phyloP scores from a whole-genome alignment of 2,329 filamentous ascomycete genomes.

The Aspergillus flavus region DNA sequence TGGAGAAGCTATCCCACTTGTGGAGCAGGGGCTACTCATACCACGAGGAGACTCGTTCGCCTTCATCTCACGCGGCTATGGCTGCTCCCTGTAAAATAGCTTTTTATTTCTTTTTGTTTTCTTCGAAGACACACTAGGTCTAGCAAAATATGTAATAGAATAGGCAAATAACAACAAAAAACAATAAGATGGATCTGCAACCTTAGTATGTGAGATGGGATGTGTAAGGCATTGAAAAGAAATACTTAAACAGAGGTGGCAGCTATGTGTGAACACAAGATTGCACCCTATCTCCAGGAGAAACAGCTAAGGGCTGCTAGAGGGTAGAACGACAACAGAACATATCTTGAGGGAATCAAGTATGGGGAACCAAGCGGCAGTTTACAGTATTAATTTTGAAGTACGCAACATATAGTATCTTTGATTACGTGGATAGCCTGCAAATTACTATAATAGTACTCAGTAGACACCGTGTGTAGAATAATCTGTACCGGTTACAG shows the following conservation, averaged over 20 bases:
- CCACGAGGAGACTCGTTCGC: constrained; percentile 29
- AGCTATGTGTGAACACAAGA: not conserved
- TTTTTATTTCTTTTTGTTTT: not conserved
- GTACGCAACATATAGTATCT: not conserved
- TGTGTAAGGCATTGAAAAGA: not conserved
- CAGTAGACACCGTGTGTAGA: not conserved
- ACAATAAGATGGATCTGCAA: not conserved
- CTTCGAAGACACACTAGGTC: not conserved
- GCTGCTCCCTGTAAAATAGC: not conserved
- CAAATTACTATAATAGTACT: not conserved
- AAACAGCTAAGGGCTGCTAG: not conserved
- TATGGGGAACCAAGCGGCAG: not conserved
- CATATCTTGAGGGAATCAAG: not conserved
- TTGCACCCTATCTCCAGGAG: not conserved
- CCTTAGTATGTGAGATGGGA: not conserved
- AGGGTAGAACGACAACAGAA: not conserved
- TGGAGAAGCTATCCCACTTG: constrained; percentile 58
- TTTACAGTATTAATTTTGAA: not conserved
- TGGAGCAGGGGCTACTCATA: constrained; percentile 42
- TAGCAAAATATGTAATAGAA: not conserved
- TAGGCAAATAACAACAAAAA: not conserved
- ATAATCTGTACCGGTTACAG: not conserved
- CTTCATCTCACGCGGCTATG: constrained; percentile 23
- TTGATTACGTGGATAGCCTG: not conserved
- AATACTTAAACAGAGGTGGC: not conserved